These are phyloP conservation scores for Tolypocladium tundrense DNA, from an alignment of 2,329 filamentous ascomycete genomes.

Conservation along the genomic window DNA sequence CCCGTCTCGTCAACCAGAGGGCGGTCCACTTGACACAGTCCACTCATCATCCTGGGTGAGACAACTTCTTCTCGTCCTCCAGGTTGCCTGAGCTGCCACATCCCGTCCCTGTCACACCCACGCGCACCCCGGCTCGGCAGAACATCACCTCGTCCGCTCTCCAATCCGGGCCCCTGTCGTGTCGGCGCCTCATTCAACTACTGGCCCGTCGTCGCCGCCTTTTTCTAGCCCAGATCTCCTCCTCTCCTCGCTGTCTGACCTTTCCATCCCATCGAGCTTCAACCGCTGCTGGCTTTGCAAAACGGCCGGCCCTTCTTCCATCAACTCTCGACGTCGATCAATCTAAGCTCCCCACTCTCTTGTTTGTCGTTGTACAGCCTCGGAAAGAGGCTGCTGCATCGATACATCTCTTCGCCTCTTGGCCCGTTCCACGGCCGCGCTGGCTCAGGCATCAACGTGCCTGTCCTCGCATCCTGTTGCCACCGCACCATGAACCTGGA, in stretches of 20 bases:
- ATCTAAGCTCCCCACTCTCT: background rate
- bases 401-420: background rate
- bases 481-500: slow-evolving; percentile 1
- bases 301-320: background rate
- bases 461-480: background rate
- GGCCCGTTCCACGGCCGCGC: background rate
- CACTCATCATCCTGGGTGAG: background rate
- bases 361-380: background rate
- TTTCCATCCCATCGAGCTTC: background rate
- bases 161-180: background rate
- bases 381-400: background rate
- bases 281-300: background rate
- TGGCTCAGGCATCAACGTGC: background rate
- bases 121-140: background rate
- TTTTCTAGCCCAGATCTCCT: background rate
- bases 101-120: background rate
- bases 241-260: background rate
- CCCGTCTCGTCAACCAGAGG: background rate
- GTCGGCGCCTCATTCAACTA: background rate
- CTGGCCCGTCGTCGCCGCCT: background rate
- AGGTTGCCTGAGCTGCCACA: background rate
- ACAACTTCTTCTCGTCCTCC: background rate
- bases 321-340: background rate
- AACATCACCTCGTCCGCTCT: background rate
- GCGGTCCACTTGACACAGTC: background rate